Evolutionary conservation across 768 basidiomycete species (phyloP).

Genomic region (Lenzites betulinus): DNA sequence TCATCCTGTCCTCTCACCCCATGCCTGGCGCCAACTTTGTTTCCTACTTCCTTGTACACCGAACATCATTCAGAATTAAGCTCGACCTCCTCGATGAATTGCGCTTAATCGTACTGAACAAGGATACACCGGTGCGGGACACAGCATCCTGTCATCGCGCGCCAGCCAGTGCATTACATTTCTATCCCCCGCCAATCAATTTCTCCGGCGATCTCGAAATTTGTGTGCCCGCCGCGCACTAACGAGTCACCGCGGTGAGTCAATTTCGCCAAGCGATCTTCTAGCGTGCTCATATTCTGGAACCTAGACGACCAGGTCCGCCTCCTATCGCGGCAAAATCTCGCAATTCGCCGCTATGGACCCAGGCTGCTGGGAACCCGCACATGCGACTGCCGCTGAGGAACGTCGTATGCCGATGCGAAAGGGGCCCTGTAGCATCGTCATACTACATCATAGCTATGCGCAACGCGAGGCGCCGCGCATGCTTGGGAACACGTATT

Average conservation of each 20-base stretch:
- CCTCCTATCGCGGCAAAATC: constrained; percentile 15
- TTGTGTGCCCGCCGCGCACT: background rate
- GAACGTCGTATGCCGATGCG: background rate
- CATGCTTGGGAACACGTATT: constrained; percentile 7
- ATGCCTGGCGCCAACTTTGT: constrained; percentile 2
- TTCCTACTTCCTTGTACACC: background rate
- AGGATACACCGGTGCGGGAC: background rate
- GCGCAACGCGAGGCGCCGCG: background rate
- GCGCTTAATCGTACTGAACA: constrained; percentile 15
- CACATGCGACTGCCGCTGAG: background rate
- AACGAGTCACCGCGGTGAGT: background rate
- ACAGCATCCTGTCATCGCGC: constrained; percentile 12
- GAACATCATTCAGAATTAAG: constrained; percentile 8
- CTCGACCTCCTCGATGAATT: constrained; percentile 14
- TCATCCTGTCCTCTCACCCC: background rate
- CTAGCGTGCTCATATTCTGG: background rate
- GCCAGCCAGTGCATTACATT: background rate
- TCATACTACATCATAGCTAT: constrained; percentile 5
- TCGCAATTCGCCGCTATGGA: constrained; percentile 1
- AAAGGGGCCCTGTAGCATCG: background rate
- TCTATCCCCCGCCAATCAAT: background rate
- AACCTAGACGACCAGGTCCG: background rate
- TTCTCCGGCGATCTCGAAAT: constrained; percentile 9
- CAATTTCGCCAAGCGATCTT: constrained; percentile 4
- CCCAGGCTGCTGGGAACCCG: background rate